These are phyloP conservation scores for Russula abietina DNA, from an alignment of 768 basidiomycete genomes.

Conservation along the genomic window DNA sequence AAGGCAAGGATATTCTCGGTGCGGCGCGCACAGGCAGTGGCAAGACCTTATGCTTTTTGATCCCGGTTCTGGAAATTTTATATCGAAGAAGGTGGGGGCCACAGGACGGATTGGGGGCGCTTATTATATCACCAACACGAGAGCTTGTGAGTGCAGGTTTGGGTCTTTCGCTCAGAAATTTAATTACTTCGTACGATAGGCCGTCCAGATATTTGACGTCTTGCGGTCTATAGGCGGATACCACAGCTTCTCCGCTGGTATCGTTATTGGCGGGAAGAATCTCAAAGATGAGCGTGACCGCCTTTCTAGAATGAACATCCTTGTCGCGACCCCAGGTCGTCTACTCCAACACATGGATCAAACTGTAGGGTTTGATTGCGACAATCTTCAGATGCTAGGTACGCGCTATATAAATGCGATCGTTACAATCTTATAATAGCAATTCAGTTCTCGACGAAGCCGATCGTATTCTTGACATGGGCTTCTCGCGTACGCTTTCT, in stretches of 20 bases:
- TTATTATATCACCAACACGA: conserved; percentile 90
- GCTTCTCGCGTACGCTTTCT: conserved; percentile 81
- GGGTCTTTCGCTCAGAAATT: background rate
- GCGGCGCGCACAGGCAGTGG: conserved; percentile 69
- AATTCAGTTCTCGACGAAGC: conserved; percentile 87
- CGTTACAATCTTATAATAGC: background rate
- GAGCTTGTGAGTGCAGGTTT: conserved; percentile 60
- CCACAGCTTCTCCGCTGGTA: conserved; percentile 88
- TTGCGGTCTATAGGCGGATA: conserved; percentile 87
- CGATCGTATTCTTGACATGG: conserved; percentile 94
- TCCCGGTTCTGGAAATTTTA: conserved; percentile 60
- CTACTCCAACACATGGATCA: conserved; percentile 98
- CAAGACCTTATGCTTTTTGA: conserved; percentile 67
- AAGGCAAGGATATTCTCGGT: conserved; percentile 60
- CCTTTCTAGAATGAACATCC: conserved; percentile 90
- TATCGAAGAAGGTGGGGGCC: conserved; percentile 66
- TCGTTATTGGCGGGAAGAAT: conserved; percentile 95
- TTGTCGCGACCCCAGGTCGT: conserved; percentile 95
- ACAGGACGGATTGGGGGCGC: conserved; percentile 72
- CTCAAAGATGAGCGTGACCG: conserved; percentile 89
- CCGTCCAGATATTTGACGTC: conserved; percentile 97
- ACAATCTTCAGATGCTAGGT: conserved; percentile 89
- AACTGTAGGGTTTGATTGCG: conserved; percentile 88
- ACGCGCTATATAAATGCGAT: conserved; percentile 29
- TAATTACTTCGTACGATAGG: conserved; percentile 40